Evolutionary conservation across 768 basidiomycete genomes (phyloP).

Genomic region (Amanita rubescens): DNA sequence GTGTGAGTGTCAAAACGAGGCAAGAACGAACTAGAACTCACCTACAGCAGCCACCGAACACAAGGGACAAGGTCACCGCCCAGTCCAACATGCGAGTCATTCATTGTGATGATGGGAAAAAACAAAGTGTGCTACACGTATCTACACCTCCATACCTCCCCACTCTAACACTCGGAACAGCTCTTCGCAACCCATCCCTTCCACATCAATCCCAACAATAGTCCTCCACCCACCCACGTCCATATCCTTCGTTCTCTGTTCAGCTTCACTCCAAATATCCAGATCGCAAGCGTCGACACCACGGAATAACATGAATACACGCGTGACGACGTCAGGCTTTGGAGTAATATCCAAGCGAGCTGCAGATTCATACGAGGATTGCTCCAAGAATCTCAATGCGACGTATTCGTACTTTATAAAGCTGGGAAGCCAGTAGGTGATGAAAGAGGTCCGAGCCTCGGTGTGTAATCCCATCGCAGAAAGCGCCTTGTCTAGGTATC

Average conservation of each 20-base stretch:
- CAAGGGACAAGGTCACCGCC: constrained; percentile 22
- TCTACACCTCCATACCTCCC: constrained; percentile 44
- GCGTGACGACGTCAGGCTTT: constrained; percentile 33
- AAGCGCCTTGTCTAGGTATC: constrained; percentile 29
- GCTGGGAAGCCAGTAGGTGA: constrained; percentile 41
- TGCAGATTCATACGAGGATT: constrained; percentile 32
- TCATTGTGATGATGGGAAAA: no score
- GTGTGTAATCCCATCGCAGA: constrained; percentile 29
- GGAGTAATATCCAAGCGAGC: constrained; percentile 32
- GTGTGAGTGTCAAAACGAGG: background rate
- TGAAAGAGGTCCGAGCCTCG: constrained; percentile 38
- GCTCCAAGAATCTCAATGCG: constrained; percentile 39
- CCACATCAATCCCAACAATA: background rate
- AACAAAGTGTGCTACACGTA: no score
- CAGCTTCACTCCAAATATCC: constrained; percentile 20
- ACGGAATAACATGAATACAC: constrained; percentile 42
- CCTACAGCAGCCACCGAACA: constrained; percentile 92
- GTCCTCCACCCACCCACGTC: background rate
- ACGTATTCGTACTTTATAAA: constrained; percentile 31
- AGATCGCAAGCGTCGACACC: constrained; percentile 22
- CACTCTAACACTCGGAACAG: constrained; percentile 38
- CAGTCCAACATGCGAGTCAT: constrained; percentile 38
- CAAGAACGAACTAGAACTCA: constrained; percentile 12
- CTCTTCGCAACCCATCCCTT: constrained; percentile 16
- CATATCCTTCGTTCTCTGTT: constrained; percentile 3